phyloP scores from a whole-genome alignment of 768 basidiomycete genomes.

The Ramaria rubella region DNA sequence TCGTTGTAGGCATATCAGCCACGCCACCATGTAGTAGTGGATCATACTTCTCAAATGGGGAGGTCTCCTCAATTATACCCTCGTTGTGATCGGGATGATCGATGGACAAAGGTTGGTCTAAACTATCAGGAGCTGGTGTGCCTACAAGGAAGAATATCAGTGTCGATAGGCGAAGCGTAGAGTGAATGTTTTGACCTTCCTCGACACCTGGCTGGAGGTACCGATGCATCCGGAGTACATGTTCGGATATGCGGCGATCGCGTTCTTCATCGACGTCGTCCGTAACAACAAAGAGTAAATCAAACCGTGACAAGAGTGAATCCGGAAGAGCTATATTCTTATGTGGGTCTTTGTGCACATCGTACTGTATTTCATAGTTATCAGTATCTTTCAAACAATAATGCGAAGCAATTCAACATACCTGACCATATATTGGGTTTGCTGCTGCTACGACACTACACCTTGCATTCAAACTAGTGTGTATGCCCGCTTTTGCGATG shows the following conservation, averaged over 20 bases:
- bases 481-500: conserved; percentile 98
- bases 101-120: conserved; percentile 81
- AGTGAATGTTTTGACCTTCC: conserved; percentile 56
- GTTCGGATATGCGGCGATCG: conserved; percentile 93
- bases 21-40: conserved; percentile 89
- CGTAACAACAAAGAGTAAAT: conserved; percentile 94
- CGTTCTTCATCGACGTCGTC: conserved; percentile 95
- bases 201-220: conserved; percentile 95
- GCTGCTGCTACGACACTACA: conserved; percentile 98
- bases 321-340: conserved; percentile 98
- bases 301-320: conserved; percentile 96
- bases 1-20: conserved; percentile 39
- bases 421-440: conserved; percentile 97
- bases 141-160: not conserved
- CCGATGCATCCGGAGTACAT: conserved; percentile 94
- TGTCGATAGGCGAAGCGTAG: not conserved
- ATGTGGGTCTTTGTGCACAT: conserved; percentile 99
- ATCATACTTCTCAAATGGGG: conserved; percentile 94
- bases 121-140: conserved; percentile 76
- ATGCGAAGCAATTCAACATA: conserved; percentile 29
- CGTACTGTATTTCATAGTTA: conserved; percentile 59
- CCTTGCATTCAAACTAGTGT: conserved; percentile 94
- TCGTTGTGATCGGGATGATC: conserved; percentile 65
- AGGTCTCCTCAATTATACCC: conserved; percentile 42
- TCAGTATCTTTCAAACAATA: conserved; percentile 10